Conservation (phyloP, 352 stramenopile genomes). For the Phytophthora vignae region DNA sequence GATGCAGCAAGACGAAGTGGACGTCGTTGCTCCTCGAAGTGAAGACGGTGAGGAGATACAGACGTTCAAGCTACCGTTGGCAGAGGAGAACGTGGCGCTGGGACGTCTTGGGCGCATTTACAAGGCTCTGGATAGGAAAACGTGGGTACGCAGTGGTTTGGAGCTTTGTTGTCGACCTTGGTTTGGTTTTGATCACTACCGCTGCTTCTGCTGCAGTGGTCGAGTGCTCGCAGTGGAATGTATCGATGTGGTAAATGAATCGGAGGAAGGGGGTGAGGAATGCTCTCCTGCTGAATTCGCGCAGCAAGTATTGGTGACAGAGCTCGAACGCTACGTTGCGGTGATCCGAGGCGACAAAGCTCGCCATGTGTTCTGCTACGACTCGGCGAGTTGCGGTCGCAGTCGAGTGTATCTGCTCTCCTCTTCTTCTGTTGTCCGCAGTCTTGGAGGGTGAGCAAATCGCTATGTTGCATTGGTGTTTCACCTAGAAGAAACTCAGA, state of each 20-base stretch:
- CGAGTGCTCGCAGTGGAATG: slow-evolving; percentile 40
- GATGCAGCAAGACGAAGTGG: slow-evolving; percentile 20
- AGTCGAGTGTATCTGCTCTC: slow-evolving; percentile 30
- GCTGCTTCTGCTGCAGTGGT: slow-evolving; percentile 23
- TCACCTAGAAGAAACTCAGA: neutral
- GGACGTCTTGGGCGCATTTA: slow-evolving; percentile 51
- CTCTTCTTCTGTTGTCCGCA: slow-evolving; percentile 25
- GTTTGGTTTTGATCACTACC: neutral
- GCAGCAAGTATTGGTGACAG: slow-evolving; percentile 17
- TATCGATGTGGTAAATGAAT: slow-evolving; percentile 24
- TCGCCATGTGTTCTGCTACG: slow-evolving; percentile 36
- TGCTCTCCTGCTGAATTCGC: neutral
- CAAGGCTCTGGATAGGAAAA: slow-evolving; percentile 42
- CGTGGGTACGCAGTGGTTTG: slow-evolving; percentile 18
- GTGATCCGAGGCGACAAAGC: slow-evolving; percentile 1
- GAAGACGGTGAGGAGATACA: neutral
- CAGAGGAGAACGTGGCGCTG: slow-evolving; percentile 31
- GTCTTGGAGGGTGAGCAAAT: slow-evolving; percentile 23
- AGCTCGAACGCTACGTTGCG: slow-evolving; percentile 16
- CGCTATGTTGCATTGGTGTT: neutral
- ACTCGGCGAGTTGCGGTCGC: slow-evolving; percentile 24
- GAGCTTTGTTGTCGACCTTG: neutral
- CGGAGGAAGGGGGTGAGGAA: neutral
- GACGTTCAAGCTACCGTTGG: slow-evolving; percentile 31
- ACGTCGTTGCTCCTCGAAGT: neutral